These are phyloP conservation scores for Pouteria glomerata DNA, from an alignment of 148 eudicot genomes.

Conservation along the genomic window DNA sequence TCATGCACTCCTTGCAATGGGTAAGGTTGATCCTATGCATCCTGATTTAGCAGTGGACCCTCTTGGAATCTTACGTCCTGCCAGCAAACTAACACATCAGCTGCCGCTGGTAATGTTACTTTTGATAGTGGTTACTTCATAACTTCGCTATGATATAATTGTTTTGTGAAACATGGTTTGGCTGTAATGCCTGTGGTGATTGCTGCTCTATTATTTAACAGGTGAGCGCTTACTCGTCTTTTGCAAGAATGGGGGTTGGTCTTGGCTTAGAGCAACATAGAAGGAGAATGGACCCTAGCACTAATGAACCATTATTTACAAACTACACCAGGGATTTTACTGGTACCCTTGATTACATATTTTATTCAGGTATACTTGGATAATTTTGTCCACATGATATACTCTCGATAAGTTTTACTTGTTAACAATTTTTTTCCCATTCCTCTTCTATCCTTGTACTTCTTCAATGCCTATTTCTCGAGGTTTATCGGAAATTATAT, in stretches of 20 bases:
- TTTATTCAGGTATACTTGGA: slow-evolving; percentile 67
- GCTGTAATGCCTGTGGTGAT: slow-evolving; percentile 6
- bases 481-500: background rate
- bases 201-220: slow-evolving; percentile 17
- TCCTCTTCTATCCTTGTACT: background rate
- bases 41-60: slow-evolving; percentile 83
- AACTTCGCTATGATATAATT: no score
- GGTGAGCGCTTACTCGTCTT: slow-evolving; percentile 98
- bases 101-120: slow-evolving; percentile 68
- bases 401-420: background rate
- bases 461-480: background rate
- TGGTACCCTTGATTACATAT: slow-evolving; percentile 96
- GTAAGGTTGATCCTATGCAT: slow-evolving; percentile 86
- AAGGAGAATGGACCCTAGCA: slow-evolving; percentile 76
- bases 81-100: slow-evolving; percentile 69
- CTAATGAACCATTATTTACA: slow-evolving; percentile 89
- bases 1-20: slow-evolving; percentile 91
- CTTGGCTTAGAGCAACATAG: slow-evolving; percentile 73
- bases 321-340: slow-evolving; percentile 93
- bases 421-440: background rate
- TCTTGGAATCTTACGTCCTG: slow-evolving; percentile 80
- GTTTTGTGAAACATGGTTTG: slow-evolving; percentile 6
- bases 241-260: slow-evolving; percentile 68
- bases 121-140: no score
- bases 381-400: no score